Base-by-base conservation (phyloP, 345 rosid genomes). In the Rubroshorea leprosula region DNA sequence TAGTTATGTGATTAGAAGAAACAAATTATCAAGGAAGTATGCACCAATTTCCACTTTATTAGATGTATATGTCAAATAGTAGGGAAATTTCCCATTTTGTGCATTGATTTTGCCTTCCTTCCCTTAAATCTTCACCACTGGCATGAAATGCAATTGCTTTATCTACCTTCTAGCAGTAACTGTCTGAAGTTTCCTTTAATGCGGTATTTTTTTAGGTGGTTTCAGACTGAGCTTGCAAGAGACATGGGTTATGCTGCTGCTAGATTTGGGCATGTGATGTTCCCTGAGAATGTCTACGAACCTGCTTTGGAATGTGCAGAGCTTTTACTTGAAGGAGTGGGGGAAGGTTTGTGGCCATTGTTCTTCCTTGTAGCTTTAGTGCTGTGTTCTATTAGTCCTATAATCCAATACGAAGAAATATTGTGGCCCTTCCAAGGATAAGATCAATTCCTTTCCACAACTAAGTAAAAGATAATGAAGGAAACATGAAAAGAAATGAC, bases 181-280 rank as follows among this genome's bases (percentile, higher is more conserved):
- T 73, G 31, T 68, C 75, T 87, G 78, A 78, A 81, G 58, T 60
- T 74, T 71, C 62, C 66, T 65, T 79, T 77, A 77, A 90, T 68
- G 71, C 73, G 64, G 61, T 68, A 71, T 67, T 72, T 67, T 63
- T 75, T 82, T 87, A 85, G 91, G 90, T 70, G 85, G 67, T 83
- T 84, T 76, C 94, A 89, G 99, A 83, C 79, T 76, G 97, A 93
- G 83, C 92, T 93, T 61, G 96, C 97, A 61, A 78, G 92, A 76
- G 99, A 86, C 60, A 79, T 89, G 88, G 99, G 97, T 43, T 89
- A 89, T 76, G 80, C 97, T 79, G 91, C 90, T 71, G 94, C 95
- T 59, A 83, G 97, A 85, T 93, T 73, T 63, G 99, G 99, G 56
- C 99, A 89, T 70, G 90, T 93, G 43, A 93, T 93, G 97, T 93